A percentile compares a stretch with the other conserved stretches of the same genome.
These are phyloP conservation scores for Torulaspora franciscae DNA, from an alignment of 805 yeast genomes.

Conservation along the genomic window DNA sequence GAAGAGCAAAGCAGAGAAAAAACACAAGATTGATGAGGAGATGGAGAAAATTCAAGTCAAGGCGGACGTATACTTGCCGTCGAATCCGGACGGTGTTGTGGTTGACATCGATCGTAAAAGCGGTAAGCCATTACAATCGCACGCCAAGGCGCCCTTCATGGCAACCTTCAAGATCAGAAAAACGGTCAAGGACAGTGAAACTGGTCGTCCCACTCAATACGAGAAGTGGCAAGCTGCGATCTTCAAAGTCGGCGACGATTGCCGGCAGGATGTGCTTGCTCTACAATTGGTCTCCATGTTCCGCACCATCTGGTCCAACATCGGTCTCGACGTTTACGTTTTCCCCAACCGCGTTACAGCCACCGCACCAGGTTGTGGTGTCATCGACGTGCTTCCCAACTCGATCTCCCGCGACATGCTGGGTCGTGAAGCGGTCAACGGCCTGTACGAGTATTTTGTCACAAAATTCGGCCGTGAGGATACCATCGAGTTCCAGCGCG, in stretches of 20 bases:
- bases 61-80: constrained; percentile 86
- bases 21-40: constrained; percentile 92
- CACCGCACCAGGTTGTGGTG: constrained; percentile 99
- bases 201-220: constrained; percentile 40
- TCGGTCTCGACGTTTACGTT: constrained; percentile 85
- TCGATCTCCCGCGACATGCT: constrained; percentile 96
- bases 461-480: constrained; percentile 94
- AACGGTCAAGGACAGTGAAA: constrained; percentile 40
- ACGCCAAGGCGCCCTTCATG: constrained; percentile 98
- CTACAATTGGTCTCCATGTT: constrained; percentile 87
- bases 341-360: constrained; percentile 96
- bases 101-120: constrained; percentile 86
- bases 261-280: constrained; percentile 95
- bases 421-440: constrained; percentile 98
- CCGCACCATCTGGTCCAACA: constrained; percentile 80
- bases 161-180: constrained; percentile 85
- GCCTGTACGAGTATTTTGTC: constrained; percentile 84
- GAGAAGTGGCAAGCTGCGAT: constrained; percentile 92
- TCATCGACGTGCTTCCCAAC: constrained; percentile 94
- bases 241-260: constrained; percentile 98
- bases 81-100: constrained; percentile 94
- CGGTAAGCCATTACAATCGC: constrained; percentile 93
- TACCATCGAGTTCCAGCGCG: constrained; percentile 82
- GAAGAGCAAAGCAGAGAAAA: constrained; percentile 93
- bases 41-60: constrained; percentile 72